Evolutionary conservation across 2,329 filamentous ascomycete species (phyloP).

Genomic region (Lachnum nothofagi): DNA sequence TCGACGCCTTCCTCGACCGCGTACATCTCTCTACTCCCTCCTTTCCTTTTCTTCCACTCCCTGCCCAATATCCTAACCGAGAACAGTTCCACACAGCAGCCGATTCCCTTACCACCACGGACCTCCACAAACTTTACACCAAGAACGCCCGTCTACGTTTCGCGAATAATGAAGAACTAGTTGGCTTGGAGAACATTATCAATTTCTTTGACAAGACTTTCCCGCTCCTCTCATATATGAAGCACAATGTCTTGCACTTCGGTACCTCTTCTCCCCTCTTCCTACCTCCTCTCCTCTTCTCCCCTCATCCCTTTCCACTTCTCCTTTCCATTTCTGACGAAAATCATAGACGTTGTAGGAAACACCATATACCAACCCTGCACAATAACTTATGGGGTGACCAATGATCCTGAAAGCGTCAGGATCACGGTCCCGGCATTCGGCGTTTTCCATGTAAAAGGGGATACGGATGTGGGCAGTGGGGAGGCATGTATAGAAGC

Average conservation of each 20-base stretch:
- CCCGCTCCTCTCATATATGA: slow-evolving; percentile 11
- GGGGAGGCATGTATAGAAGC: slow-evolving; percentile 1
- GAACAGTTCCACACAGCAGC: slow-evolving; percentile 1
- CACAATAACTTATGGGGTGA: slow-evolving; percentile 15
- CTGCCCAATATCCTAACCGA: background rate
- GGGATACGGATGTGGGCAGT: background rate
- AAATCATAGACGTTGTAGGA: slow-evolving; percentile 1
- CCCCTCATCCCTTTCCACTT: background rate
- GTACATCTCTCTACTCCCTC: too few relatives aligned
- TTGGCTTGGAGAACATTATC: slow-evolving; percentile 4
- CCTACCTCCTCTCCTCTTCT: background rate
- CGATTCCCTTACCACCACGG: slow-evolving; percentile 7
- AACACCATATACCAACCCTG: slow-evolving; percentile 12
- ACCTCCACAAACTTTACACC: slow-evolving; percentile 11
- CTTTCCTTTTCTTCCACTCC: too few relatives aligned
- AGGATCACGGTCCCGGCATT: slow-evolving; percentile 13
- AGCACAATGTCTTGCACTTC: slow-evolving; percentile 9
- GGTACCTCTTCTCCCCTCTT: background rate
- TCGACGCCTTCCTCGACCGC: too few relatives aligned
- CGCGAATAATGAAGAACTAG: slow-evolving; percentile 6
- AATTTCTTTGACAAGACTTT: slow-evolving; percentile 12
- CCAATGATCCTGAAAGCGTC: slow-evolving; percentile 14
- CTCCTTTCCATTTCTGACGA: background rate
- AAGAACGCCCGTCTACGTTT: slow-evolving; percentile 6
- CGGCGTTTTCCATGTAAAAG: slow-evolving; percentile 5